Conservation (phyloP, 129 eudicot genomes). For the Centella asiatica region DNA sequence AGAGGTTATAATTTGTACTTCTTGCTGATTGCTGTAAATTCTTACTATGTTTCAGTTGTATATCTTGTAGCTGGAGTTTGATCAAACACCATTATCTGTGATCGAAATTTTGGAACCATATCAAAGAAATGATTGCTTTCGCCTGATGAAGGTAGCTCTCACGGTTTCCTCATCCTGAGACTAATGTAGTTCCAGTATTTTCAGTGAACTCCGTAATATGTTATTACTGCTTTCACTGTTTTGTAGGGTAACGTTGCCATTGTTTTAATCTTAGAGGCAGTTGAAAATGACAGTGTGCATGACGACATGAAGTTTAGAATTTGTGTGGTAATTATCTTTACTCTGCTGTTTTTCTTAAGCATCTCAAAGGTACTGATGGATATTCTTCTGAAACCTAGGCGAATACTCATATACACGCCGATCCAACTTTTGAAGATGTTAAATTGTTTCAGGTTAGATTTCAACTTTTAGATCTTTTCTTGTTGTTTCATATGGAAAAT, state of each 20-base stretch:
- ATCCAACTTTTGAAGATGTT: constrained; percentile 12
- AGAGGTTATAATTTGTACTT: neutral
- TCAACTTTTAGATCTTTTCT: neutral
- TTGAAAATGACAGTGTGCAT: constrained; percentile 3
- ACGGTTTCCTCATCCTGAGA: neutral
- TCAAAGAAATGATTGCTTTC: constrained; percentile 19
- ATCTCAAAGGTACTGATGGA: neutral
- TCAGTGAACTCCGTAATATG: neutral
- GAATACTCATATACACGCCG: constrained; percentile 18
- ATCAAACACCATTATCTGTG: constrained; percentile 3
- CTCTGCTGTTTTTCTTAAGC: neutral
- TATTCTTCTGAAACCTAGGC: constrained; percentile 6
- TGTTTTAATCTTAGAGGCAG: constrained; percentile 10
- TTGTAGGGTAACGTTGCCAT: constrained; percentile 16
- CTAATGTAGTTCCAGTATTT: neutral
- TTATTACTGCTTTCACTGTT: neutral
- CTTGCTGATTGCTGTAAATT: neutral
- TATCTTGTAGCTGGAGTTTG: constrained; percentile 17
- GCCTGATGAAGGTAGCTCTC: constrained; percentile 14
- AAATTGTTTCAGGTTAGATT: constrained; percentile 14
- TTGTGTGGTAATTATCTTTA: constrained; percentile 4
- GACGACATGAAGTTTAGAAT: constrained; percentile 9
- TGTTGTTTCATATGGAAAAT: neutral
- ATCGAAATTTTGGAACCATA: constrained; percentile 7
- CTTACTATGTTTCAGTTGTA: constrained; percentile 1